Evolutionary conservation across 2,329 filamentous ascomycete genomes (phyloP), one percentile per base, ranked within the genome.

Genomic region (Cephalotrichum gorgonifer): DNA sequence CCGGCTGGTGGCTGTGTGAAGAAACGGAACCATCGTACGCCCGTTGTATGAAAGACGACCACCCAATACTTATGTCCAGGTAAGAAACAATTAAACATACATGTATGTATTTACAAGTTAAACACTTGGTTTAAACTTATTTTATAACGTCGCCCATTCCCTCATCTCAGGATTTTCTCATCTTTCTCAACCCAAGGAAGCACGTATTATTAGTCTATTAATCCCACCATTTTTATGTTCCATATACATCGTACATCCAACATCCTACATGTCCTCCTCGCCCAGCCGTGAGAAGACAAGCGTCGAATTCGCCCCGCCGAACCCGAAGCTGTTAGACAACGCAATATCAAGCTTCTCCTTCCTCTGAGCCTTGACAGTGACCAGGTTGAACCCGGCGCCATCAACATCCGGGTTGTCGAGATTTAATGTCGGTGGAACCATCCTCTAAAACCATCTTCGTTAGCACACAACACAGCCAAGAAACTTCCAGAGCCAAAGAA

Each of bases 261-360:
- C 6, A 17, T 23, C 17, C 12, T 22, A 27, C 8, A 17, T 17
- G 12, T 39, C 26, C n/a, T 49, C n/a, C 47, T 12, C n/a, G n/a
- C 39, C 38, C 1, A 50, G 17, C 20, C 50, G 46, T 7, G 75
- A 75, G 58, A 97, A 91, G 47, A 89, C 89, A 33, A 98, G 70
- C 48, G 82, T 89, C 39, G 91, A 90, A 68, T 98, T 98, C 1
- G 91, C 97, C 15, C 93, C 93, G 11, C 93, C 93, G 69, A 98
- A 98, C 0, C 93, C 93, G 68, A 98, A 98, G 62, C 91, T 97
- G 60, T 98, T 98, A 3, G 88, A 93, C 51, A 98, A 58, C 5
- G 86, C 87, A 22, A 91, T 83, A 50, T 80, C 70, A 11, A 97
- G 79, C 23, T 27, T 44, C 2, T 72, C 62, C 55, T 79, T 82